These are phyloP conservation scores for Metarhizium rileyi DNA, from an alignment of 2,329 filamentous ascomycete species.

Conservation along the genomic window DNA sequence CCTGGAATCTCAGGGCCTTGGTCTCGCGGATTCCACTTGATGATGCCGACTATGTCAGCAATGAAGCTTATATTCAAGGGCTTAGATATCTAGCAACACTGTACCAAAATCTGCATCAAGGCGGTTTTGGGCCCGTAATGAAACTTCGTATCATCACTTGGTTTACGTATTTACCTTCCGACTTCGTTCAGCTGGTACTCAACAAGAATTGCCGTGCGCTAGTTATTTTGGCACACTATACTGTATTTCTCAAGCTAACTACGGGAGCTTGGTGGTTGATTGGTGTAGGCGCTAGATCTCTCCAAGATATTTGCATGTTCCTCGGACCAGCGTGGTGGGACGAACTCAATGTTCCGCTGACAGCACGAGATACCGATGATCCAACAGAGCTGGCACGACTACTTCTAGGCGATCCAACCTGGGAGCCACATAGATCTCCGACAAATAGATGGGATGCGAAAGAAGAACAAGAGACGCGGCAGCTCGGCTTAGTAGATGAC, in stretches of 20 bases:
- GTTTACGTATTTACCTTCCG: constrained; percentile 38
- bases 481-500: constrained; percentile 8
- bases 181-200: constrained; percentile 34
- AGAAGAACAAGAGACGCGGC: not conserved
- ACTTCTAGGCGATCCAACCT: constrained; percentile 34
- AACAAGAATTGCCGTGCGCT: constrained; percentile 35
- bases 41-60: constrained; percentile 31
- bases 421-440: constrained; percentile 18
- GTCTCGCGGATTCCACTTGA: constrained; percentile 31
- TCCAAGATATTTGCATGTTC: constrained; percentile 31
- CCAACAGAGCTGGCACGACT: constrained; percentile 28
- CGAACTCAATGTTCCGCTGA: constrained; percentile 22
- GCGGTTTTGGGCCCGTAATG: constrained; percentile 35
- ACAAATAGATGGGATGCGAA: not conserved
- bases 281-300: constrained; percentile 35
- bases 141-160: constrained; percentile 41
- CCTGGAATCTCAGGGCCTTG: constrained; percentile 40
- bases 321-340: constrained; percentile 29
- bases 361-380: constrained; percentile 22
- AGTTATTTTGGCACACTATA: constrained; percentile 42
- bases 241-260: constrained; percentile 38
- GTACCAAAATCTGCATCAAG: constrained; percentile 33
- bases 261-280: constrained; percentile 39
- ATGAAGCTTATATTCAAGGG: constrained; percentile 33
- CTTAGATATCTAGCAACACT: constrained; percentile 42